phyloP scores from a whole-genome alignment of 2,329 filamentous ascomycete species.

The Byssoonygena ceratinophila region DNA sequence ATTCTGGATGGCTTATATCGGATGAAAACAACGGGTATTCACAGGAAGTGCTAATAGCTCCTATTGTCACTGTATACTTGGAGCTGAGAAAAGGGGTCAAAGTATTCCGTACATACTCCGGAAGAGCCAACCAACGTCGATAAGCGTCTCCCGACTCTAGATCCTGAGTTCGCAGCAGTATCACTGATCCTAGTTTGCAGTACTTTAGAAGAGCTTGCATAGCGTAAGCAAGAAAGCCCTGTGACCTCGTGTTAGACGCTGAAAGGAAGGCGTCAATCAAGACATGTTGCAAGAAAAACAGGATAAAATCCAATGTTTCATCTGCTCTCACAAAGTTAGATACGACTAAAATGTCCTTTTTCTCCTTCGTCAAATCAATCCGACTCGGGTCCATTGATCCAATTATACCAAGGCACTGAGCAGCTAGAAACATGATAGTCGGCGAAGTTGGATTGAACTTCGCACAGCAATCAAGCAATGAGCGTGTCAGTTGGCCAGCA shows the following conservation, averaged over 20 bases:
- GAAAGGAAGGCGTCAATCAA: conserved; percentile 87
- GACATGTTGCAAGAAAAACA: conserved; percentile 76
- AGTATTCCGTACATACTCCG: conserved; percentile 65
- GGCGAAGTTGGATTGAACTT: conserved; percentile 61
- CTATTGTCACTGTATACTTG: conserved; percentile 61
- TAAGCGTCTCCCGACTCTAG: conserved; percentile 52
- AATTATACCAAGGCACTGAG: conserved; percentile 74
- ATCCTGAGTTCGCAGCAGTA: conserved; percentile 41
- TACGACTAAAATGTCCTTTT: conserved; percentile 72
- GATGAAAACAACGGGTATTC: conserved; percentile 69
- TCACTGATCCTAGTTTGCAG: conserved; percentile 57
- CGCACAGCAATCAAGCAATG: conserved; percentile 73
- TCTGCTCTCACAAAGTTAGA: conserved; percentile 71
- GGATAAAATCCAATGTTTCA: conserved; percentile 75
- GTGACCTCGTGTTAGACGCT: conserved; percentile 72
- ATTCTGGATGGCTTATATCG: conserved; percentile 60
- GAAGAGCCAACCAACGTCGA: conserved; percentile 65
- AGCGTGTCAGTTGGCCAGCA: conserved; percentile 59
- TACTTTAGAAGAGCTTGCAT: conserved; percentile 84
- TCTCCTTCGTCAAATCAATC: conserved; percentile 67
- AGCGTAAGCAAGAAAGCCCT: conserved; percentile 83
- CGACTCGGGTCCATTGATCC: conserved; percentile 87
- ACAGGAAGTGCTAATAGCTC: conserved; percentile 43
- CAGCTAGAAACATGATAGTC: conserved; percentile 61
- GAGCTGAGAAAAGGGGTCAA: conserved; percentile 83